Evolutionary conservation across 2,329 filamentous ascomycete genomes (phyloP).

Genomic region (Ceratocystis diversiconidia): DNA sequence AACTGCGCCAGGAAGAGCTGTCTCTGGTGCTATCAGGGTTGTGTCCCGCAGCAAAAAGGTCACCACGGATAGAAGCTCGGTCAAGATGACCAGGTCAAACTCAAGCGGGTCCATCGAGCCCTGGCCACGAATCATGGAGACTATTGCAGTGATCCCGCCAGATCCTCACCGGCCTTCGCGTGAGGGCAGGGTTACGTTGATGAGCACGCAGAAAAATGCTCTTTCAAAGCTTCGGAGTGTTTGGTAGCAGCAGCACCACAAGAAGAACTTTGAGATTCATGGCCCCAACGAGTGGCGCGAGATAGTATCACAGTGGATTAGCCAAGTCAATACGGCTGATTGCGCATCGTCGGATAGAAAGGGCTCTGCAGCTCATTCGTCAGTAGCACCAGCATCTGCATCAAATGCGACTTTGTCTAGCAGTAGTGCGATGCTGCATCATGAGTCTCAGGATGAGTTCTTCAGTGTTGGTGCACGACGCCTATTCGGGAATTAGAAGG

Average conservation of each 20-base stretch:
- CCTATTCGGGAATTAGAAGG: background rate
- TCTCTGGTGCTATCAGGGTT: background rate
- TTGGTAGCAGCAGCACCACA: background rate
- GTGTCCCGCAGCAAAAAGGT: background rate
- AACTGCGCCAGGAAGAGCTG: background rate
- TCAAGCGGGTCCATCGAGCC: background rate
- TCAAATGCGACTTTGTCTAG: background rate
- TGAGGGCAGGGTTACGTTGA: no score
- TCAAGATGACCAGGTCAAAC: background rate
- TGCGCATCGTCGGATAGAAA: background rate
- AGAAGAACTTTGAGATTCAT: background rate
- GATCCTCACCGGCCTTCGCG: background rate
- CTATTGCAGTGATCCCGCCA: background rate
- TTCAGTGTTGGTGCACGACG: conserved; percentile 3
- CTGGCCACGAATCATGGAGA: background rate
- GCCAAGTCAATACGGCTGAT: background rate
- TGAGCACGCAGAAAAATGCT: background rate
- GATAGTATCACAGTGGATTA: background rate
- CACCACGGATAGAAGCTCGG: background rate
- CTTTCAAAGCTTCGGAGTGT: background rate
- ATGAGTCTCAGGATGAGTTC: background rate
- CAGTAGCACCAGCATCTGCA: background rate
- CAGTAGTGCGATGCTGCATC: background rate
- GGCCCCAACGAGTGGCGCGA: background rate
- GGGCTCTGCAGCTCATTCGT: background rate